Percentiles rank a stretch among this genome's conserved stretches.
phyloP scores from a whole-genome alignment of 2,329 filamentous ascomycete genomes.

The Hawksworthiomyces lignivorus region DNA sequence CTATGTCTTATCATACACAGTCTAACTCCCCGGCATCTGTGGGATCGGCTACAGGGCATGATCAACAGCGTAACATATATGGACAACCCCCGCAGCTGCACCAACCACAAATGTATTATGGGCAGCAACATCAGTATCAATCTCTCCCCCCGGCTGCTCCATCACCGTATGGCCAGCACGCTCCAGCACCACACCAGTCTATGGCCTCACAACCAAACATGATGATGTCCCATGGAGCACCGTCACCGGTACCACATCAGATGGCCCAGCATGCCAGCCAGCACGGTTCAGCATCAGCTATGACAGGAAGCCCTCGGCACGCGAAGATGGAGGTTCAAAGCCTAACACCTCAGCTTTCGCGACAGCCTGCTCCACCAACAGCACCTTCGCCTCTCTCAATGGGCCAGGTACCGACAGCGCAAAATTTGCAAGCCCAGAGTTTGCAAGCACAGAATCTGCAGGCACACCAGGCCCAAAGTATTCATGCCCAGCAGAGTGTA shows the following conservation, averaged over 20 bases:
- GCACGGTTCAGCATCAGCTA: slow-evolving; percentile 46
- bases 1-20: slow-evolving; percentile 87
- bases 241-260: slow-evolving; percentile 40
- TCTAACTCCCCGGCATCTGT: slow-evolving; percentile 92
- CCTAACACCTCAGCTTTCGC: slow-evolving; percentile 53
- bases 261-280: slow-evolving; percentile 53
- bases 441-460: slow-evolving; percentile 23
- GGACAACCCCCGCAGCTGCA: slow-evolving; percentile 72
- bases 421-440: slow-evolving; percentile 29
- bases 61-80: slow-evolving; percentile 84
- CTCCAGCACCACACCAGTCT: slow-evolving; percentile 45
- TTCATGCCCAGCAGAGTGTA: background rate
- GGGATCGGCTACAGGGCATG: slow-evolving; percentile 79
- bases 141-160: slow-evolving; percentile 54
- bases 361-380: slow-evolving; percentile 34
- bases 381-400: slow-evolving; percentile 15
- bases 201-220: slow-evolving; percentile 59
- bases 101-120: slow-evolving; percentile 73
- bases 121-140: slow-evolving; percentile 53
- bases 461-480: slow-evolving; percentile 6
- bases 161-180: slow-evolving; percentile 55
- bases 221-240: slow-evolving; percentile 55
- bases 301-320: slow-evolving; percentile 54
- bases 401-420: slow-evolving; percentile 13
- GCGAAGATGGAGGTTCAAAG: slow-evolving; percentile 55